Conservation (phyloP, 768 basidiomycete genomes). For the Polyporus arcularius region DNA sequence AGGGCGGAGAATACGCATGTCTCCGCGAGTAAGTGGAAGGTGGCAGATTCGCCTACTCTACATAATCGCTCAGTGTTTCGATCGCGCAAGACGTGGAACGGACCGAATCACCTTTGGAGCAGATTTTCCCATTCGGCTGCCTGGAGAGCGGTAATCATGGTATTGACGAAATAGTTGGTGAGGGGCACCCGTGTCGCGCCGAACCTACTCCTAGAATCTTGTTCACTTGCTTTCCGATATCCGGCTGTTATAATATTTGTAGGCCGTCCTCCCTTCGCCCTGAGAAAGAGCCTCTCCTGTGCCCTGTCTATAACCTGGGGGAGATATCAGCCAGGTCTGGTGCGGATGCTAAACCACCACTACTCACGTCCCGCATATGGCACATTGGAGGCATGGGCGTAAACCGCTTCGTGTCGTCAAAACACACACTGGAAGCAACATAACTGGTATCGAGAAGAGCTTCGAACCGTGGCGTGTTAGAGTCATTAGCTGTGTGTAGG, state of each 20-base stretch:
- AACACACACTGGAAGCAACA: conserved; percentile 37
- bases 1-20: conserved; percentile 76
- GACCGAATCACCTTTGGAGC: conserved; percentile 52
- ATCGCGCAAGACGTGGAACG: background rate
- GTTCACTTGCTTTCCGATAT: conserved; percentile 49
- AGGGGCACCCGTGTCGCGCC: conserved; percentile 43
- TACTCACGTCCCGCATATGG: conserved; percentile 56
- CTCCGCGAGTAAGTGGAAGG: conserved; percentile 76
- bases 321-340: background rate
- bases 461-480: conserved; percentile 13
- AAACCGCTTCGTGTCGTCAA: background rate
- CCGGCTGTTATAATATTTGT: conserved; percentile 68
- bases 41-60: conserved; percentile 77
- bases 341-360: background rate
- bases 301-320: conserved; percentile 61
- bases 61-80: background rate
- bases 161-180: conserved; percentile 69
- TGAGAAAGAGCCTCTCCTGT: conserved; percentile 53
- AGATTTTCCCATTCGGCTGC: conserved; percentile 67
- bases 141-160: conserved; percentile 67
- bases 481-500: background rate
- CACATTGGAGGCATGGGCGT: conserved; percentile 41
- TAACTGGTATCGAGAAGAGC: conserved; percentile 47
- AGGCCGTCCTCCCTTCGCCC: conserved; percentile 35
- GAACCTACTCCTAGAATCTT: conserved; percentile 40